These are phyloP conservation scores for Geranium brycei DNA, from an alignment of 345 rosid genomes.

Conservation along the genomic window DNA sequence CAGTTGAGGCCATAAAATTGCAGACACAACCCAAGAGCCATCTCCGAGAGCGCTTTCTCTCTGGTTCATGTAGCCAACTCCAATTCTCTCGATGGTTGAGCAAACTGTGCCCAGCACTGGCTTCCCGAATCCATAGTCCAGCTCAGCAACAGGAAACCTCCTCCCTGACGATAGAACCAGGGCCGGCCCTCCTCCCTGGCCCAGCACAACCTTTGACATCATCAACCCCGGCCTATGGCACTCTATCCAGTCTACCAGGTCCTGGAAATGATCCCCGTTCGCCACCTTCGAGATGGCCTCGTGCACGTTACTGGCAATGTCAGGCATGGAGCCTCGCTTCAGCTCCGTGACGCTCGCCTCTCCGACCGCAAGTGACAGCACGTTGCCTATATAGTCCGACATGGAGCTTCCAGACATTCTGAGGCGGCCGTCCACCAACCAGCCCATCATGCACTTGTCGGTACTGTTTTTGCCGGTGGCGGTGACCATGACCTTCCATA, in stretches of 20 bases:
- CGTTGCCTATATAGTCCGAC: slow-evolving; percentile 68
- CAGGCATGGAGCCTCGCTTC: slow-evolving; percentile 39
- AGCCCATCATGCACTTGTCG: slow-evolving; percentile 67
- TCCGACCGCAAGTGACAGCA: slow-evolving; percentile 52
- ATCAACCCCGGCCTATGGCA: slow-evolving; percentile 78
- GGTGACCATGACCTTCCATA: slow-evolving; percentile 65
- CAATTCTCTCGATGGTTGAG: slow-evolving; percentile 49
- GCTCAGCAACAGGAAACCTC: slow-evolving; percentile 53
- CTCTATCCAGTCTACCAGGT: slow-evolving; percentile 78
- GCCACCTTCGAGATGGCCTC: slow-evolving; percentile 42
- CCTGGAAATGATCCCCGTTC: slow-evolving; percentile 52
- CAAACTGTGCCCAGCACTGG: slow-evolving; percentile 53
- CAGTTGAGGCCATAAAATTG: slow-evolving; percentile 65
- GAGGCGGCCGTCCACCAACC: slow-evolving; percentile 69
- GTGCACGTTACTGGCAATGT: slow-evolving; percentile 44
- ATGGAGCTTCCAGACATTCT: slow-evolving; percentile 25
- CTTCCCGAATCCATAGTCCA: slow-evolving; percentile 69
- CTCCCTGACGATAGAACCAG: slow-evolving; percentile 65
- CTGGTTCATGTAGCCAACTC: slow-evolving; percentile 68
- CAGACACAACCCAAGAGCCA: slow-evolving; percentile 72
- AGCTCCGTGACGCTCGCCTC: slow-evolving; percentile 40
- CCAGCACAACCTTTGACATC: slow-evolving; percentile 48
- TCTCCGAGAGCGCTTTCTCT: slow-evolving; percentile 54
- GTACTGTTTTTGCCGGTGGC: slow-evolving; percentile 23
- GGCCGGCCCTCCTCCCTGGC: slow-evolving; percentile 66